Evolutionary conservation across 495 filamentous ascomycete genomes (phyloP), one percentile per base, ranked within the genome.

Genomic region (Neurospora sp.): DNA sequence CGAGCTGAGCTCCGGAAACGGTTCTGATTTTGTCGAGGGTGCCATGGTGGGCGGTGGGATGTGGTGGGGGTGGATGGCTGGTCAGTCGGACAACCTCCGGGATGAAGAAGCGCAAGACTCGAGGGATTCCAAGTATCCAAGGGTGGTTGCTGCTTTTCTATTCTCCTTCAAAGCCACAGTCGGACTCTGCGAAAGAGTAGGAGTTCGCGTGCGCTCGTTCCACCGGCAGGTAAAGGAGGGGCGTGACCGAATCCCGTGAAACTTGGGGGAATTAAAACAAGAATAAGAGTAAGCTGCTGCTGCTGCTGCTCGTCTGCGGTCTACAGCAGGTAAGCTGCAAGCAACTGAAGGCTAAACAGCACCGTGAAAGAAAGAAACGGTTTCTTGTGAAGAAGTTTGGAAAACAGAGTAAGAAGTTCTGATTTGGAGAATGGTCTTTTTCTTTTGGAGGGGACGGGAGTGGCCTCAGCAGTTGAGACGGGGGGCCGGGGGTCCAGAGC

Each of bases 1-100:
- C 41, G 80, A 78, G 73, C 78, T 81, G 71, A 86, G 81, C 39
- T 80, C 77, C 71, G 85, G 85, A 71, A 86, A 86, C 37, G 85
- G 85, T 69, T 86, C 85, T 77, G 44, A 41, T 71, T 71, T 38
- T 71, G 53, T 65, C 27, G 53, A 65, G 27, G 53, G 27, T 18
- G 27, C 53, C 53, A 65, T 65, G 22, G 27, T 65, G 53, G 27
- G 53, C 53, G 27, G 53, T 61, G 14, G 53, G 48, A 1, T 2
- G 48, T 27, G 53, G 12, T 61, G 53, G 22, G 31, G 5, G 27
- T 65, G 53, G 53, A 65, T 31, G 53, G 53, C 27, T 65, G 53
- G 27, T 31, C 53, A 65, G 27, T 65, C 53, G 53, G 7, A 37
- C 53, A 65, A 8, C 27, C 53, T 65, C 53, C 27, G 53, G 27